phyloP scores from a whole-genome alignment of 2,329 filamentous ascomycete species.

The Neopestalotiopsis sp. region DNA sequence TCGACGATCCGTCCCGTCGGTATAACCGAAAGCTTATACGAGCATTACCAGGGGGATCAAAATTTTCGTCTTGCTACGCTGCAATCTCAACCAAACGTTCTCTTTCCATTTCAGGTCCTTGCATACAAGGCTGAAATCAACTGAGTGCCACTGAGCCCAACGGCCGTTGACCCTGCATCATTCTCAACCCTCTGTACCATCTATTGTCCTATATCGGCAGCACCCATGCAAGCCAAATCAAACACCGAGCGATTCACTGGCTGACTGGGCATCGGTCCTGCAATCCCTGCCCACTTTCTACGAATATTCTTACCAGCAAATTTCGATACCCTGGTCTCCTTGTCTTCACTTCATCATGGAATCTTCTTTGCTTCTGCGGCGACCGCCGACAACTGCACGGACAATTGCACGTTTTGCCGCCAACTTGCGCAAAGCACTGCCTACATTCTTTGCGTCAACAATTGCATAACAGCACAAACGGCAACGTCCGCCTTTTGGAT shows the following conservation, averaged over 20 bases:
- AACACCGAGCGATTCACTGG: not conserved
- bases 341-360: not conserved
- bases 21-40: not conserved
- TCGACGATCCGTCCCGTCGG: not conserved
- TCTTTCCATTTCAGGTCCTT: not conserved
- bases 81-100: not conserved
- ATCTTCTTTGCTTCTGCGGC: not conserved
- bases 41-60: not conserved
- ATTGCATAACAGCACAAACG: not conserved
- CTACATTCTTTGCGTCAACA: not conserved
- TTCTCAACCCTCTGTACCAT: not conserved
- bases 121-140: slow-evolving; percentile 13
- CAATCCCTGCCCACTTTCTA: not conserved
- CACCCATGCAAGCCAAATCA: slow-evolving; percentile 6
- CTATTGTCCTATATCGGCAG: not conserved
- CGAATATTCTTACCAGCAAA: not conserved
- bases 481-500: not conserved
- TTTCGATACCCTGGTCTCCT: not conserved
- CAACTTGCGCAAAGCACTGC: slow-evolving; percentile 6
- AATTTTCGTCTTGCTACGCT: slow-evolving; percentile 14
- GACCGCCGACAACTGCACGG: not conserved
- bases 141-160: not conserved
- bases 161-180: slow-evolving; percentile 7
- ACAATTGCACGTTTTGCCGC: not conserved
- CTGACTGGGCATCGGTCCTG: not conserved